Evolutionary conservation across 192 early-diverging fungal genomes (phyloP), one percentile per base, ranked within the genome.

Genomic region (Backusella macrospora): DNA sequence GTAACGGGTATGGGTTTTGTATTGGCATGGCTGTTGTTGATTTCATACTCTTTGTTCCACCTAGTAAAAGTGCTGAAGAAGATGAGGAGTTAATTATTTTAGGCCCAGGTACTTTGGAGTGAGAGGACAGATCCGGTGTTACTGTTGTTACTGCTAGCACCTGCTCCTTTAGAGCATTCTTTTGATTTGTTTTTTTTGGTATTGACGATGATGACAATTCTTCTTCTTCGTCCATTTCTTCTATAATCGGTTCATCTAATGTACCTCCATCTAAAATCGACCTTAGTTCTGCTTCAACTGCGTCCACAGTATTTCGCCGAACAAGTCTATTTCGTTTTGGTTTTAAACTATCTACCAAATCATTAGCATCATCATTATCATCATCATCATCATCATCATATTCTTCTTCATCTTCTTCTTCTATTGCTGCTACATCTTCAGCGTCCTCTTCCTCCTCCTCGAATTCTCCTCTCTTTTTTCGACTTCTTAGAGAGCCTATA

Each of bases 231-330:
- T 55, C 70, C 8, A 37, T 65, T 34, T 67, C 70, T 52, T 71
- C 70, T 65, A 49, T 62, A 40, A 59, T 59, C 0, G 52, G 52
- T 23, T 59, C 52, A 12, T 59, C 52, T 12, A 59, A 59, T 23
- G 26, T 59, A 26, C 52, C 45, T 47, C 59, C 79, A 23, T 88
- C 85, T 70, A 89, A 79, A 38, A 89, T 89, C 0, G 85, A 83
- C 14, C 80, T 77, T n/a, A 89, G 69, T 18, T 82, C 86, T 5
- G 87, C 83, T 71, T 84, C 81, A 3, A 84, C 81, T 9, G 83
- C 87, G 45, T 89, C 85, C 6, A 89, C 81, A 13, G 86, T 82
- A 34, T 76, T 73, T 18, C 68, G 65, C 71, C 79, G 52, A 48
- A 65, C 64, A 7, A 62, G 65, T 39, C 40, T 44, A 13, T 55